Conservation (phyloP, 2,329 filamentous ascomycete species). For the Clarireedia monteithiana region DNA sequence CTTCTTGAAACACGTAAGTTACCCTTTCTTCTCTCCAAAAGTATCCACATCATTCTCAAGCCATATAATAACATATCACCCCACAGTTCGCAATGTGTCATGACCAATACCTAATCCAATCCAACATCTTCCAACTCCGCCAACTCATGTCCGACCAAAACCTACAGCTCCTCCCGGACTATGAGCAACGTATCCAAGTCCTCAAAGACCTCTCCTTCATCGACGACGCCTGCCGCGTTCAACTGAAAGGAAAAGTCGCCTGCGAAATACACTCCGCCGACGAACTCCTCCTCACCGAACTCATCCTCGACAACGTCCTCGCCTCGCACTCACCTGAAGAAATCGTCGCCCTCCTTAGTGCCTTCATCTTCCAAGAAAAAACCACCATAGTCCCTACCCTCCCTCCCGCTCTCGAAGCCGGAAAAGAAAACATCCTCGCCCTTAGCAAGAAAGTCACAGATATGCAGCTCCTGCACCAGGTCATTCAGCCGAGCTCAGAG, state of each 20-base stretch:
- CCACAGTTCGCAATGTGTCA: slow-evolving; percentile 85
- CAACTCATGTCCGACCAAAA: slow-evolving; percentile 94
- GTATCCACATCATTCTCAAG: background rate
- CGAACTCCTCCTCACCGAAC: slow-evolving; percentile 89
- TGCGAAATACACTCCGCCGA: slow-evolving; percentile 97
- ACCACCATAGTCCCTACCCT: slow-evolving; percentile 74
- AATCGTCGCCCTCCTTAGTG: slow-evolving; percentile 86
- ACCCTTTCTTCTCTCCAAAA: background rate
- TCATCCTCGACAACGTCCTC: slow-evolving; percentile 93
- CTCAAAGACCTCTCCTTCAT: slow-evolving; percentile 89
- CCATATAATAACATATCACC: background rate
- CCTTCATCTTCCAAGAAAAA: slow-evolving; percentile 98
- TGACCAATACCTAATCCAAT: slow-evolving; percentile 92
- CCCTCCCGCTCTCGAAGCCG: slow-evolving; percentile 72
- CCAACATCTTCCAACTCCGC: slow-evolving; percentile 82
- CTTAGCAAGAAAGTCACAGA: slow-evolving; percentile 91
- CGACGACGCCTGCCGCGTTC: slow-evolving; percentile 77
- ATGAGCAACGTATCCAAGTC: slow-evolving; percentile 88
- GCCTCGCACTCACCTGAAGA: slow-evolving; percentile 94
- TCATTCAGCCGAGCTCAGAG: slow-evolving; percentile 83
- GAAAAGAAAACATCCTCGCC: slow-evolving; percentile 75
- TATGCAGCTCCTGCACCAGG: slow-evolving; percentile 83
- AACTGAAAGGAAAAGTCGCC: slow-evolving; percentile 95
- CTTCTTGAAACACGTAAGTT: slow-evolving; percentile 78
- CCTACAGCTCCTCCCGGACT: slow-evolving; percentile 88